phyloP scores from a whole-genome alignment of 257 asterid species.

The Rauvolfia tetraphylla region DNA sequence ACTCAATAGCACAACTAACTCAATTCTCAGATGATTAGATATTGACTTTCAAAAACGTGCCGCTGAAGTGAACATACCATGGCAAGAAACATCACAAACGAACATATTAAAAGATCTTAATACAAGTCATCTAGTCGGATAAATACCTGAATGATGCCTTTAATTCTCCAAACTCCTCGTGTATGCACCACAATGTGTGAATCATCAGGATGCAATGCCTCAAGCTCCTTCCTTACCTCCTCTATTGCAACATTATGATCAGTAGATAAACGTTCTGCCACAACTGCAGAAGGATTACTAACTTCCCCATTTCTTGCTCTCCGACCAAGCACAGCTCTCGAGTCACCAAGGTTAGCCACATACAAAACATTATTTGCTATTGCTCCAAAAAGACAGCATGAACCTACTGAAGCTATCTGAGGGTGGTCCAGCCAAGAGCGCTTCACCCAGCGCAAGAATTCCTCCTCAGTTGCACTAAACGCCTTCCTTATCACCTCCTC shows the following conservation, averaged over 20 bases:
- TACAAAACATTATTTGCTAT: constrained; percentile 30
- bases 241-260: constrained; percentile 42
- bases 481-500: constrained; percentile 41
- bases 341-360: constrained; percentile 44
- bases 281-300: constrained; percentile 21
- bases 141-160: constrained; percentile 43
- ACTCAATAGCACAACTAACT: neutral
- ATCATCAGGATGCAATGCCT: constrained; percentile 46
- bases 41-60: neutral
- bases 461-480: constrained; percentile 33
- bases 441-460: constrained; percentile 33
- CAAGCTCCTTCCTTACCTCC: constrained; percentile 42
- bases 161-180: constrained; percentile 46
- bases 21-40: neutral
- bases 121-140: neutral
- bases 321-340: constrained; percentile 43
- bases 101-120: neutral
- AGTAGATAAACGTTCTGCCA: constrained; percentile 37
- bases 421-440: constrained; percentile 34
- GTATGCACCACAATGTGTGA: constrained; percentile 32
- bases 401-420: constrained; percentile 39
- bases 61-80: neutral
- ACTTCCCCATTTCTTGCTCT: constrained; percentile 14
- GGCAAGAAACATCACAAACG: neutral
- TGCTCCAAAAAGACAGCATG: constrained; percentile 41